Conservation (phyloP, 1,284 basidiomycete genomes). For the Austroboletus sp. region DNA sequence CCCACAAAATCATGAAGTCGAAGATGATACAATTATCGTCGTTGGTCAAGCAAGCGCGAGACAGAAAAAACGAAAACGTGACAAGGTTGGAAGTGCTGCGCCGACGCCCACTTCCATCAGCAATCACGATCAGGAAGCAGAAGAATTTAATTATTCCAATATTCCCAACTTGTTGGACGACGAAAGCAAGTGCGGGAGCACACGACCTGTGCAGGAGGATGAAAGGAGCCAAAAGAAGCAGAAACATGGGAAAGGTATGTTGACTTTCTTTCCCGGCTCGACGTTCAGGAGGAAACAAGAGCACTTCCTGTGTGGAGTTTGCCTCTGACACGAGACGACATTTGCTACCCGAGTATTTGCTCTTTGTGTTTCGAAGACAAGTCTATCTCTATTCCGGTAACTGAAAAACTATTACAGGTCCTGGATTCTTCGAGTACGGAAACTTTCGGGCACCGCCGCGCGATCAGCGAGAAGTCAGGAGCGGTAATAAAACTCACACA, state of each 20-base stretch:
- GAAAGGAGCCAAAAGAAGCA: constrained; percentile 43
- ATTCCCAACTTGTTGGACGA: constrained; percentile 73
- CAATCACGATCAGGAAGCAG: constrained; percentile 29
- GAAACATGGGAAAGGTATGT: constrained; percentile 46
- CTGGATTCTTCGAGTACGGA: constrained; percentile 41
- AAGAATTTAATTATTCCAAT: constrained; percentile 68
- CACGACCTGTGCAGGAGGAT: constrained; percentile 29
- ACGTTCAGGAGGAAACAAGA: neutral
- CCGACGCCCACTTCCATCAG: constrained; percentile 7
- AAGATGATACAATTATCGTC: constrained; percentile 61
- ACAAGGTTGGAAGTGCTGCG: constrained; percentile 13
- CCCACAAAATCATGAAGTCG: constrained; percentile 25
- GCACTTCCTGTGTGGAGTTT: constrained; percentile 5
- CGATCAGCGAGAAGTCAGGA: constrained; percentile 59
- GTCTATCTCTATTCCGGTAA: constrained; percentile 6
- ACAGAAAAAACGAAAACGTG: constrained; percentile 51
- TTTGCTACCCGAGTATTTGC: neutral
- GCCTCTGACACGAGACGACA: neutral
- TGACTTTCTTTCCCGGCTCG: constrained; percentile 3
- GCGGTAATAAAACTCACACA: constrained; percentile 65
- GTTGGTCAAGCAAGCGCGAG: constrained; percentile 58
- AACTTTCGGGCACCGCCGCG: constrained; percentile 63
- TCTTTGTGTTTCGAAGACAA: neutral
- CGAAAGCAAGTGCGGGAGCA: constrained; percentile 35
- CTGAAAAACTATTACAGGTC: constrained; percentile 28